Percentiles rank a stretch among this genome's conserved stretches.
These are phyloP conservation scores for Ramaria sp. DNA, from an alignment of 768 basidiomycete species.

Conservation along the genomic window DNA sequence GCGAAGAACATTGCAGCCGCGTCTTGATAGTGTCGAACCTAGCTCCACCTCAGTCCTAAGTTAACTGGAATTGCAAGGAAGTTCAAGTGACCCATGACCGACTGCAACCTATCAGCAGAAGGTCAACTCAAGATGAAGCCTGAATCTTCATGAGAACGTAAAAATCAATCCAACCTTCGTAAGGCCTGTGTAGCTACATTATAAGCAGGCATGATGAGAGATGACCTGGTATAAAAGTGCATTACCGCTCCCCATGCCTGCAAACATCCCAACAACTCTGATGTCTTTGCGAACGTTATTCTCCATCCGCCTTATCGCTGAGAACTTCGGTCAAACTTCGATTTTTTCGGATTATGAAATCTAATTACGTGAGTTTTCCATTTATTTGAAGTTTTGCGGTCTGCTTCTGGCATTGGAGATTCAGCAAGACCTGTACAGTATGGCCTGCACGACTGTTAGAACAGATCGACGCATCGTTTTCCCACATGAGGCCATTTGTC, in stretches of 20 bases:
- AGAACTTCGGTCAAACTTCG: too few species aligned
- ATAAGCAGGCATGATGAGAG: not conserved
- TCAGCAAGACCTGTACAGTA: too few species aligned
- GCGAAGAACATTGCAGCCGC: conserved; percentile 57
- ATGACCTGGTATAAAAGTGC: not conserved
- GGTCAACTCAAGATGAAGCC: conserved; percentile 2
- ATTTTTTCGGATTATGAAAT: too few species aligned
- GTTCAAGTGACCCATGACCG: conserved; percentile 41
- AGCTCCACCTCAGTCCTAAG: not conserved
- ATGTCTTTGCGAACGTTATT: conserved; percentile 24
- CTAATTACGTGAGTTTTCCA: too few species aligned
- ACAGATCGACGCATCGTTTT: too few species aligned
- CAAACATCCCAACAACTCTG: conserved; percentile 44
- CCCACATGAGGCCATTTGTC: too few species aligned
- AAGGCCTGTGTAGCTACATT: conserved; percentile 25
- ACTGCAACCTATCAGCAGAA: conserved; percentile 42
- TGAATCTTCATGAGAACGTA: not conserved
- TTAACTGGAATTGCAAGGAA: not conserved
- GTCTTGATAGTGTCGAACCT: conserved; percentile 71
- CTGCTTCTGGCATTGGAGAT: too few species aligned
- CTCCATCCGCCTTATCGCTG: not conserved
- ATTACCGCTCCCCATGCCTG: conserved; percentile 54
- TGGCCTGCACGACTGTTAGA: too few species aligned
- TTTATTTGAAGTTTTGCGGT: too few species aligned
- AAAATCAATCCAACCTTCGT: conserved; percentile 31